These are phyloP conservation scores for Globisporangium cylindrosporum DNA, from an alignment of 352 stramenopile genomes.

Conservation along the genomic window DNA sequence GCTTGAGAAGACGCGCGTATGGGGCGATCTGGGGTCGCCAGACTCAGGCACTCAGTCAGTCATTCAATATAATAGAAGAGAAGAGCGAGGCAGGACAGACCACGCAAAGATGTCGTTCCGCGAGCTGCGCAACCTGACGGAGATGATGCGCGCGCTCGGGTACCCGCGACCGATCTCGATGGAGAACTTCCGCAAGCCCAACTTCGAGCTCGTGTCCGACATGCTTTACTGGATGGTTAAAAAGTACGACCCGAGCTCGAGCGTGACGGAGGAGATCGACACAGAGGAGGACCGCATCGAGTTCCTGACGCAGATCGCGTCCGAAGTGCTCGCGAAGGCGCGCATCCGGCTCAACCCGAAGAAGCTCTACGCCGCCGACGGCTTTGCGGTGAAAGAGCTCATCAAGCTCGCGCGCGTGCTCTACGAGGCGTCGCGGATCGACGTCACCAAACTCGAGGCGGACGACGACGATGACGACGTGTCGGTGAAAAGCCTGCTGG, in stretches of 20 bases:
- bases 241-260: conserved; percentile 85
- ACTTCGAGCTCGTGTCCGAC: conserved; percentile 96
- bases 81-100: neutral
- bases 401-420: conserved; percentile 93
- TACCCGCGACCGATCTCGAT: conserved; percentile 90
- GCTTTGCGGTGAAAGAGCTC: conserved; percentile 92
- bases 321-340: conserved; percentile 86
- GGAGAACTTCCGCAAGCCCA: conserved; percentile 95
- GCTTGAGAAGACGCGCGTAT: neutral
- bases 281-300: conserved; percentile 94
- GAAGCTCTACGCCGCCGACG: conserved; percentile 95
- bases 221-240: conserved; percentile 97
- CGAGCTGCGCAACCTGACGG: conserved; percentile 90
- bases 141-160: conserved; percentile 94
- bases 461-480: conserved; percentile 75
- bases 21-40: neutral
- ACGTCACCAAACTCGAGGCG: conserved; percentile 48
- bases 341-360: conserved; percentile 94
- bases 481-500: conserved; percentile 66
- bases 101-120: conserved; percentile 69
- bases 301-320: conserved; percentile 88
- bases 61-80: neutral
- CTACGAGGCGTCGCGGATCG: conserved; percentile 85
- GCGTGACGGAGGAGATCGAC: conserved; percentile 91
- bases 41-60: neutral